Conservation (phyloP, 2,329 filamentous ascomycete genomes). For the Penicillium polonicum region DNA sequence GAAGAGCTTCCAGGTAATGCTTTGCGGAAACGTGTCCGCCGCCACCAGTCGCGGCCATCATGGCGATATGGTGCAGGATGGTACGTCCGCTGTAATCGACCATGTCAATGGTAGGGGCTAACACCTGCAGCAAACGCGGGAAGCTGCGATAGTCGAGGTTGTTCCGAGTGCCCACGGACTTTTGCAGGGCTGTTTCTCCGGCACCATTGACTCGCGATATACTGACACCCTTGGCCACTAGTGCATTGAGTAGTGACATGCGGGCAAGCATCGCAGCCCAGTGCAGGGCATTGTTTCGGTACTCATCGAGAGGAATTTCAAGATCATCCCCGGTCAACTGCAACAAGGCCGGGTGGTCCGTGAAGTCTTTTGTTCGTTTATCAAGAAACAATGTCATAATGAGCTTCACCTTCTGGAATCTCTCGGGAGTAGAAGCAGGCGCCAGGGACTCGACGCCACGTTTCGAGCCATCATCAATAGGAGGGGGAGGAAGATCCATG, state of each 20-base stretch:
- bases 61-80: conserved; percentile 91
- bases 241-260: conserved; percentile 73
- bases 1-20: conserved; percentile 90
- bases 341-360: conserved; percentile 73
- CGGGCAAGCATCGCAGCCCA: conserved; percentile 94
- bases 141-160: conserved; percentile 90
- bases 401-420: conserved; percentile 76
- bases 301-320: conserved; percentile 87
- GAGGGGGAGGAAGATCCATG: conserved; percentile 32
- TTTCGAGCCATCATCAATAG: conserved; percentile 32
- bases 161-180: conserved; percentile 89
- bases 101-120: conserved; percentile 87
- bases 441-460: conserved; percentile 46
- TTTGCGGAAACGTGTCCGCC: conserved; percentile 80
- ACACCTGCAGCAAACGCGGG: conserved; percentile 81
- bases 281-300: conserved; percentile 82
- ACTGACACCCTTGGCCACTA: conserved; percentile 81
- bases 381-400: conserved; percentile 83
- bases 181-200: conserved; percentile 90
- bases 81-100: conserved; percentile 86
- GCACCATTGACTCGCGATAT: conserved; percentile 84
- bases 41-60: conserved; percentile 93
- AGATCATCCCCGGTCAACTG: conserved; percentile 76
- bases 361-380: conserved; percentile 65
- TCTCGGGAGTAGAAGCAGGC: conserved; percentile 58